Evolutionary conservation across 2,329 filamentous ascomycete species (phyloP).

Genomic region (Diaporthe ampelina): DNA sequence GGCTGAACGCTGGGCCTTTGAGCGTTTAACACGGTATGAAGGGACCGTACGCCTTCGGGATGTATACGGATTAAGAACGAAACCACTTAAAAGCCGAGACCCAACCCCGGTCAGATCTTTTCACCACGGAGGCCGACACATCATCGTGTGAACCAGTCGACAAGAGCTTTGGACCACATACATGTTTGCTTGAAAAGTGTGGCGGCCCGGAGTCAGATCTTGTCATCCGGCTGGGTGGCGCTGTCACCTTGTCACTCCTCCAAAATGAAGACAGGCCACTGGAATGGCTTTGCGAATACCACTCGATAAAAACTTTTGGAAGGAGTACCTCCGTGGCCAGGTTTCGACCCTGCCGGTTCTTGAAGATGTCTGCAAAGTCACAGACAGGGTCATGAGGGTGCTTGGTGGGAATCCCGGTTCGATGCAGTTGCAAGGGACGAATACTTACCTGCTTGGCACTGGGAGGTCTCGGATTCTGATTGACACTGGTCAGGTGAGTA

Average conservation of each 20-base stretch:
- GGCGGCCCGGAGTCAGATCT: no score
- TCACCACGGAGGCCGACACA: not conserved
- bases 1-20: no score
- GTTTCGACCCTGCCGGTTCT: not conserved
- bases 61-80: no score
- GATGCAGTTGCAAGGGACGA: conserved; percentile 14
- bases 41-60: no score
- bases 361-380: not conserved
- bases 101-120: not conserved
- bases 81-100: no score
- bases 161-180: no score
- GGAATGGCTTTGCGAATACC: not conserved
- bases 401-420: conserved; percentile 10
- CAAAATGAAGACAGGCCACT: not conserved
- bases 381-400: not conserved
- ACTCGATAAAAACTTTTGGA: not conserved
- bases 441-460: conserved; percentile 9
- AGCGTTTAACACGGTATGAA: no score
- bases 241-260: not conserved
- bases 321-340: not conserved
- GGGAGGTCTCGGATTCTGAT: conserved; percentile 8
- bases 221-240: not conserved
- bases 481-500: conserved; percentile 9
- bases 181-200: no score
- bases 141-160: not conserved